phyloP scores from a whole-genome alignment of 2,329 filamentous ascomycete genomes.

The Stachybotrys echinatus region DNA sequence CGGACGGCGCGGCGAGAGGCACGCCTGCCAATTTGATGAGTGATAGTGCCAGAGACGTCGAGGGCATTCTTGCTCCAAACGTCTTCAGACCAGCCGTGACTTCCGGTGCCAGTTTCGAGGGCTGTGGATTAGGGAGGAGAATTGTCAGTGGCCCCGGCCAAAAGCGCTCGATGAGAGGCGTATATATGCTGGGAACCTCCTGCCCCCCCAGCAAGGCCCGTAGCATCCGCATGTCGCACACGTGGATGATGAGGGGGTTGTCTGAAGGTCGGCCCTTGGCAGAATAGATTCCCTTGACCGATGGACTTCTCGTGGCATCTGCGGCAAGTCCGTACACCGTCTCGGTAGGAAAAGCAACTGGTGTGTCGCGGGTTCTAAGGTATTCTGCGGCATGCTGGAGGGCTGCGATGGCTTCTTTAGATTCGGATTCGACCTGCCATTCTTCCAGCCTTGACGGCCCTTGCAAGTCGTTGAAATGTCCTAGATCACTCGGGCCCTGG shows the following conservation, averaged over 20 bases:
- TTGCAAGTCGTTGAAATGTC: slow-evolving; percentile 22
- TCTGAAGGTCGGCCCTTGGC: slow-evolving; percentile 89
- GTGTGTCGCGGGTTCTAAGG: slow-evolving; percentile 60
- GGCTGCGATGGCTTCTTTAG: slow-evolving; percentile 24
- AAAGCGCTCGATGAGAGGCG: slow-evolving; percentile 71
- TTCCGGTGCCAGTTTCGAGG: slow-evolving; percentile 73
- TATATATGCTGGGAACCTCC: slow-evolving; percentile 70
- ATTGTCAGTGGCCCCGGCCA: slow-evolving; percentile 96
- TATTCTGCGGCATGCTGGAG: slow-evolving; percentile 62
- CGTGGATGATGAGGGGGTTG: slow-evolving; percentile 92
- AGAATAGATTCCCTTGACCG: slow-evolving; percentile 86
- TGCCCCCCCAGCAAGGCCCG: slow-evolving; percentile 48
- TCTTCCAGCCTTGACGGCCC: slow-evolving; percentile 29
- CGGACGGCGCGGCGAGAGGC: slow-evolving; percentile 86
- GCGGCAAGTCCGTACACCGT: slow-evolving; percentile 97
- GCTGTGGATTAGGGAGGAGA: slow-evolving; percentile 69
- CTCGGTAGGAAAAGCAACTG: slow-evolving; percentile 94
- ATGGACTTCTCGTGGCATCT: slow-evolving; percentile 78
- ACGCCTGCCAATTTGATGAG: slow-evolving; percentile 75
- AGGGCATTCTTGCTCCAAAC: slow-evolving; percentile 88
- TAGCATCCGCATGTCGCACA: slow-evolving; percentile 76
- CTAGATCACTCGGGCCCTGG: slow-evolving; percentile 22
- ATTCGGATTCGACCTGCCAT: slow-evolving; percentile 33
- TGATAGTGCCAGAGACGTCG: slow-evolving; percentile 75
- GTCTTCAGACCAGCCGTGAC: slow-evolving; percentile 81